These are phyloP conservation scores for Geosmithia flava DNA, from an alignment of 2,329 filamentous ascomycete genomes.

Conservation along the genomic window DNA sequence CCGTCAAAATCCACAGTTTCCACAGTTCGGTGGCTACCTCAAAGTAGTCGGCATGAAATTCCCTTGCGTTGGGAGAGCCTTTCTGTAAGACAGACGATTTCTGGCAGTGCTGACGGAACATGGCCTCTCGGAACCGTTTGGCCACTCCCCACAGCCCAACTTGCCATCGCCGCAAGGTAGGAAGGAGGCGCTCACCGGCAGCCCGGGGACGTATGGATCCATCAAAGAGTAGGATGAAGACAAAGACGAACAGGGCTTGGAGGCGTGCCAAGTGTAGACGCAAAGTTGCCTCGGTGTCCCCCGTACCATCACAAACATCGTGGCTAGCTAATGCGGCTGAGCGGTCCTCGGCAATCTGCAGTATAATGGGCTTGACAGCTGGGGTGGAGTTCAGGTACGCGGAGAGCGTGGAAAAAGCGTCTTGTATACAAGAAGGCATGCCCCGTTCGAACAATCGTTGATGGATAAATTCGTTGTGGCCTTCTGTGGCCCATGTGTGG, in stretches of 20 bases:
- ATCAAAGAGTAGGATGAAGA: background rate
- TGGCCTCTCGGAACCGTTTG: background rate
- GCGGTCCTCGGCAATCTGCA: background rate
- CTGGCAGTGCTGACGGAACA: background rate
- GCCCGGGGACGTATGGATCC: background rate
- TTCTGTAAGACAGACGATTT: background rate
- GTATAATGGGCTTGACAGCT: background rate
- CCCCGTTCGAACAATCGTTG: background rate
- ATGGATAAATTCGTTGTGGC: background rate
- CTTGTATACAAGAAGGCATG: background rate
- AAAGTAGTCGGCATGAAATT: background rate
- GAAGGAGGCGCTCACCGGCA: background rate
- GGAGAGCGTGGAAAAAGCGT: background rate
- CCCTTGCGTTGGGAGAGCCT: background rate
- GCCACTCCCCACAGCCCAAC: background rate
- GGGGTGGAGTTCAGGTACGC: background rate
- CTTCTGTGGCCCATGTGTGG: background rate
- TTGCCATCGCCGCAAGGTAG: background rate
- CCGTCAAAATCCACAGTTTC: constrained; percentile 14
- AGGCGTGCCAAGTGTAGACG: background rate
- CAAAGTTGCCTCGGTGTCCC: background rate
- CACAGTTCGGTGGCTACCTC: constrained; percentile 6
- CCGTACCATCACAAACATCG: no score
- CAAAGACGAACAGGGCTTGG: background rate
- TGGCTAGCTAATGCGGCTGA: background rate